Evolutionary conservation across 306 rosid genomes (phyloP), one percentile per base, ranked within the genome.

Genomic region (Calophaca sinica): DNA sequence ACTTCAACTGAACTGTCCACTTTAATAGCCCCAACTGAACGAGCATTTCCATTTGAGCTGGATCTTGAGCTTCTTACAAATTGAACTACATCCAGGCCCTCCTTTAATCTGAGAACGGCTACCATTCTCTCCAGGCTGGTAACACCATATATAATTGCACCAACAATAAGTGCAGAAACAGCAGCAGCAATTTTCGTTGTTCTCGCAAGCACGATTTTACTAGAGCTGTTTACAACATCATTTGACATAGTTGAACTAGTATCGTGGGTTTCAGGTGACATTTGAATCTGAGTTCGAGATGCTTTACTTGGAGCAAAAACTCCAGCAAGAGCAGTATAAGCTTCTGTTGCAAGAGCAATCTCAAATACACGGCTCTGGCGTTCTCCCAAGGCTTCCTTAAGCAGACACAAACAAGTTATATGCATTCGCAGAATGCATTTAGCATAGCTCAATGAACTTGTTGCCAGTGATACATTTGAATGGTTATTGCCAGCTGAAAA

Each of bases 301-400:
- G 89, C 85, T 89, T 88, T 94, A 82, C 88, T 89, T 41, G 94
- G 90, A 81, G 92, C 36, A 78, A 91, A 91, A 80, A 70, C 88
- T 45, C 74, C 91, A 64, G 96, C 89, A 52, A 91, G 92, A 13
- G 91, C 91, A 78, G 85, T 85, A 65, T 82, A 86, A 77, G 96
- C 94, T 84, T 91, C 98, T 46, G 86, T 86, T 41, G 91, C 98
- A 80, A 94, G 93, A 41, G 98, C 96, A 59, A 94, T 87, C 80
- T 94, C 98, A 88, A 91, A 94, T 52, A 91, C 98, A 83, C 97
- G 88, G 80, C 87, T 88, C 77, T 94, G 98, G 41, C 97, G 92
- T 79, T 94, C 98, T 73, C 98, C 98, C 65, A 94, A 86, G 62
- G 96, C 97, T 74, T 94, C 98, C 93, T 91, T 94, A 64, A 94